Evolutionary conservation across 1,139 yeast genomes (phyloP).

Genomic region (Taphrina deformans): DNA sequence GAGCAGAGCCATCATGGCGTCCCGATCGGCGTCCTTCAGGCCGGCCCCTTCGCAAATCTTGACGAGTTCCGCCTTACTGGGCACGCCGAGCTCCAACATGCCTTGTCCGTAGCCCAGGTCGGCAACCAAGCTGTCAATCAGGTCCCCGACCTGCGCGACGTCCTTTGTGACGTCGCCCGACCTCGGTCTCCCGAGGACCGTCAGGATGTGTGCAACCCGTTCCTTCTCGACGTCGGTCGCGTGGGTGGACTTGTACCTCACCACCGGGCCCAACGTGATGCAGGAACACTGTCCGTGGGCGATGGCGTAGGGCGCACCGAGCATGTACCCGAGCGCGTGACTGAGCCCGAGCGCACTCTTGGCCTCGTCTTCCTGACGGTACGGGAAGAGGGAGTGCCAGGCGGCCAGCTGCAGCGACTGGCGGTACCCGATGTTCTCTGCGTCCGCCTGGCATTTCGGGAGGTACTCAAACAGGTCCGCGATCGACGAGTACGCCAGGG

Average conservation of each 20-base stretch:
- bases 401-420: slow-evolving; percentile 33
- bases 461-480: slow-evolving; percentile 26
- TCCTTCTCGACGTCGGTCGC: slow-evolving; percentile 11
- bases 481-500: slow-evolving; percentile 33
- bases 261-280: slow-evolving; percentile 29
- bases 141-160: slow-evolving; percentile 21
- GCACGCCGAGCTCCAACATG: slow-evolving; percentile 19
- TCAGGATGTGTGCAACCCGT: slow-evolving; percentile 9
- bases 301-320: slow-evolving; percentile 32
- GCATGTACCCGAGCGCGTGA: slow-evolving; percentile 29
- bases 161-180: slow-evolving; percentile 2
- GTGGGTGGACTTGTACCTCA: slow-evolving; percentile 17
- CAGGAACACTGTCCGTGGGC: slow-evolving; percentile 33
- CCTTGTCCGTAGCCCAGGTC: slow-evolving; percentile 15
- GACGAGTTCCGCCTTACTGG: not conserved
- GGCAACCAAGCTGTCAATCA: slow-evolving; percentile 5
- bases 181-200: not conserved
- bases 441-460: slow-evolving; percentile 33
- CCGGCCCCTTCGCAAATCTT: slow-evolving; percentile 20
- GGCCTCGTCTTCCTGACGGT: slow-evolving; percentile 26
- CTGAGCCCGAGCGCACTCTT: slow-evolving; percentile 17
- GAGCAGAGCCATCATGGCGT: slow-evolving; percentile 10
- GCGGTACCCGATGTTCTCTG: slow-evolving; percentile 21
- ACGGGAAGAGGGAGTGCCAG: slow-evolving; percentile 35
- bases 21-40: slow-evolving; percentile 4